phyloP scores from a whole-genome alignment of 2,329 filamentous ascomycete species.

The Penicillium sp. region DNA sequence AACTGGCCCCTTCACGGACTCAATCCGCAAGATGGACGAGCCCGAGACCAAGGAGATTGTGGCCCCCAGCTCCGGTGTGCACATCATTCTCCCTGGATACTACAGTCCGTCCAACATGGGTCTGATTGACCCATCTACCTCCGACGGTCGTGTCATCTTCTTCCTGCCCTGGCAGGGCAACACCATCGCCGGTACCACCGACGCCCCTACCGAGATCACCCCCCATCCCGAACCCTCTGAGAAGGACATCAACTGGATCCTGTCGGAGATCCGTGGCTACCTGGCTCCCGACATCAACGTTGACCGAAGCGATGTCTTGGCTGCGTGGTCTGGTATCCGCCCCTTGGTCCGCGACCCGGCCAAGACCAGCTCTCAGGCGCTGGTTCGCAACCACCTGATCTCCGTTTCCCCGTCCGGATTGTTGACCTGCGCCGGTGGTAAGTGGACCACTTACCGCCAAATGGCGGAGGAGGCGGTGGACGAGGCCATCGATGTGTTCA shows the following conservation, averaged over 20 bases:
- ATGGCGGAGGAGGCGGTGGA: conserved; percentile 92
- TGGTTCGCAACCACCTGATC: conserved; percentile 84
- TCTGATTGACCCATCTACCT: conserved; percentile 80
- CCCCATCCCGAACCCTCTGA: conserved; percentile 76
- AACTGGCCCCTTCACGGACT: conserved; percentile 84
- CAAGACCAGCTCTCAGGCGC: conserved; percentile 79
- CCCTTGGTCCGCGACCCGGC: conserved; percentile 85
- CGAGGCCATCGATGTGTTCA: conserved; percentile 70
- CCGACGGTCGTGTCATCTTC: conserved; percentile 87
- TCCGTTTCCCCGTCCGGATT: conserved; percentile 77
- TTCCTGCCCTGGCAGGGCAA: conserved; percentile 93
- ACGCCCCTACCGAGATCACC: conserved; percentile 71
- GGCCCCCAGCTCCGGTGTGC: conserved; percentile 79
- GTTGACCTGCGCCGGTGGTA: conserved; percentile 82
- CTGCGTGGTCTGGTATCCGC: conserved; percentile 85
- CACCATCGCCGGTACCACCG: conserved; percentile 86
- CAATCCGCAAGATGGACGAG: conserved; percentile 83
- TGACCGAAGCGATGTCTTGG: conserved; percentile 80
- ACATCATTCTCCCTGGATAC: conserved; percentile 84
- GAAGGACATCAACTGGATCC: conserved; percentile 84
- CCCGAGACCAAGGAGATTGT: conserved; percentile 72
- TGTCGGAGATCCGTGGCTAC: conserved; percentile 79
- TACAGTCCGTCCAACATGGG: conserved; percentile 85
- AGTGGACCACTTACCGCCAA: conserved; percentile 91
- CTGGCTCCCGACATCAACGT: conserved; percentile 82